A percentile compares a stretch with the other conserved stretches of the same genome.
Conservation (phyloP, 192 early-diverging fungal species). For the Coemansia sp. region DNA sequence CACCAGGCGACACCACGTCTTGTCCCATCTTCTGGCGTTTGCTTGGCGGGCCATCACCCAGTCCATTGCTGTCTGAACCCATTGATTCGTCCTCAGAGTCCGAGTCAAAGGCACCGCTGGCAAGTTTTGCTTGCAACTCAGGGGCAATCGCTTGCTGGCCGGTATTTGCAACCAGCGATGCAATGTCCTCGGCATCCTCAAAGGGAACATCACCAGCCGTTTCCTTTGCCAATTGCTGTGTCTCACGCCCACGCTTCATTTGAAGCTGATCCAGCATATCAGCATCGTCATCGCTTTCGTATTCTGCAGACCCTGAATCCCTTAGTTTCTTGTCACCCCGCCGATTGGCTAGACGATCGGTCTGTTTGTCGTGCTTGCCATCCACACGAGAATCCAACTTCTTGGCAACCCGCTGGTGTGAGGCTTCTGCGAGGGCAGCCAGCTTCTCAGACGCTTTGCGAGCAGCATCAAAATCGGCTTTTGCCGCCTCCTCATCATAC, state of each 20-base stretch:
- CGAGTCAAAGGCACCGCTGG: constrained; percentile 45
- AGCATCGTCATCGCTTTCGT: constrained; percentile 22
- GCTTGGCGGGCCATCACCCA: background rate
- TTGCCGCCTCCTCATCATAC: constrained; percentile 22
- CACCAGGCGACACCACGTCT: background rate
- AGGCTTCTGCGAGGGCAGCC: constrained; percentile 9
- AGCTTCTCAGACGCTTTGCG: constrained; percentile 18
- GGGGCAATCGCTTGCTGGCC: constrained; percentile 9
- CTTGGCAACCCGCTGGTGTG: constrained; percentile 7
- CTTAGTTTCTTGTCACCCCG: background rate
- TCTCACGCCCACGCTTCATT: background rate
- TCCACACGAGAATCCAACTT: background rate
- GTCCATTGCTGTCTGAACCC: background rate
- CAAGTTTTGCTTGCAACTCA: constrained; percentile 45
- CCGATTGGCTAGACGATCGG: background rate
- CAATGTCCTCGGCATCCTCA: constrained; percentile 40
- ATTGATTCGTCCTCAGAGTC: constrained; percentile 21
- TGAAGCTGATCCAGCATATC: constrained; percentile 29
- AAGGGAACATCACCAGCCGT: constrained; percentile 18
- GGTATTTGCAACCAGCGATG: constrained; percentile 22
- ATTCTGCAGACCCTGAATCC: background rate
- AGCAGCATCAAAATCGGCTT: constrained; percentile 26
- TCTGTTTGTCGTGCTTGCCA: background rate
- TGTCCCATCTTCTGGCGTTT: background rate
- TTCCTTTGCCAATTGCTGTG: background rate